Base-by-base conservation (phyloP, 305 asterid genomes). In the Fraxinus albicans region DNA sequence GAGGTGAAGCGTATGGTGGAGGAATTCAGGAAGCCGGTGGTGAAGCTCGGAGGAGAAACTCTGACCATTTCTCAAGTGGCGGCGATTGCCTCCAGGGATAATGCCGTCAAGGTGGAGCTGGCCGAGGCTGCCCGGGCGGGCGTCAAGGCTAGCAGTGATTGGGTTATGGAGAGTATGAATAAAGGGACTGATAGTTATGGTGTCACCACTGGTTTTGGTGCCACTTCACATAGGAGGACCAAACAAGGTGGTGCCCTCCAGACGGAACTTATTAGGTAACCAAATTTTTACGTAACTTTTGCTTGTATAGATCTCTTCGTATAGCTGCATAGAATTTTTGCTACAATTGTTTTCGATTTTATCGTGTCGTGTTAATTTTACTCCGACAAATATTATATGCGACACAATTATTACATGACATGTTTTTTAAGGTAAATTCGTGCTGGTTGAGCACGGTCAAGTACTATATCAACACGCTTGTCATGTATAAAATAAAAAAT, bases 91-190 rank as follows among this genome's bases (percentile, higher is more conserved):
- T 85, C 91, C 1, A 53, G 89, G 67, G 93, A 84, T 31, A 84
- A 81, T 80, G 97, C 73, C 21, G 92, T 95, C 27, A 92, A 78
- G 86, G 98, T 95, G 85, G 99, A 93, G 95, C 89, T 94, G 77
- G 82, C 97, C 47, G 99, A 95, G 91, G 69, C 89, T 15, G 91
- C 99, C 1, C 86, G 95, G 86, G 97, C 91, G 1, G 98, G 97
- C 40, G 99, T 95, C 8, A 92, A 91, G 89, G 99, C 98, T 8
- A 94, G 98, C 84, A 90, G 95, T 70, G 99, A 95, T 29, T 94
- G 98, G 98, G 97, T 95, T 2, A 92, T 93, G 97, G 97, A 95
- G 21, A 93, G 98, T 73, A 89, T 95, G 99, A 81, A 82, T 3
- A 95, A 93, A 35, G 99, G 99, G 0, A 93, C 94, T 0, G 97